Evolutionary conservation across 805 yeast species (phyloP).

Genomic region (Kazachstania taianensis): DNA sequence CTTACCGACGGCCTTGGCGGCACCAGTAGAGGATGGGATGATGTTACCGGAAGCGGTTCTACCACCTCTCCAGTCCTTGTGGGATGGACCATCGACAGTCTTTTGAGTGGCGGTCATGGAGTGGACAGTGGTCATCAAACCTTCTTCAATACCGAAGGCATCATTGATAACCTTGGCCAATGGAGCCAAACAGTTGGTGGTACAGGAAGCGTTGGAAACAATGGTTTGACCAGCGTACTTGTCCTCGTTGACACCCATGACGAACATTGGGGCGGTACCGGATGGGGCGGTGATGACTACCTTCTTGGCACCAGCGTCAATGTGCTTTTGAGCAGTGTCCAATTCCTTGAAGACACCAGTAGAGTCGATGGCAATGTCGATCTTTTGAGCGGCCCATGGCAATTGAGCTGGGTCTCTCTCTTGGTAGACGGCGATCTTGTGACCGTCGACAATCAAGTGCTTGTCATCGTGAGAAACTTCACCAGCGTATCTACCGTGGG

Average conservation of each 20-base stretch:
- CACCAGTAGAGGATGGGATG: conserved; percentile 69
- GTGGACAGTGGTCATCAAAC: conserved; percentile 68
- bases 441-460: conserved; percentile 44
- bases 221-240: conserved; percentile 48
- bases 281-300: conserved; percentile 67
- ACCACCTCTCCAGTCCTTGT: conserved; percentile 76
- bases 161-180: conserved; percentile 61
- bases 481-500: conserved; percentile 56
- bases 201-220: conserved; percentile 63
- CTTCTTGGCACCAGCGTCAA: conserved; percentile 66
- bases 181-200: conserved; percentile 69
- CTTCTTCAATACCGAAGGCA: conserved; percentile 58
- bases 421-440: conserved; percentile 41
- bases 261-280: conserved; percentile 63
- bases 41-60: conserved; percentile 69
- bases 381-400: conserved; percentile 57
- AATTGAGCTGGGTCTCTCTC: conserved; percentile 59
- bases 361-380: conserved; percentile 59
- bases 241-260: conserved; percentile 58
- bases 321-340: conserved; percentile 58
- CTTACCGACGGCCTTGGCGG: conserved; percentile 69
- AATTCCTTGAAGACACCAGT: conserved; percentile 62
- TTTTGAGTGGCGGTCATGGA: conserved; percentile 64
- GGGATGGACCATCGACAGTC: conserved; percentile 70
- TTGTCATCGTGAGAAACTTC: conserved; percentile 45